These are phyloP conservation scores for Solanum aculeatissimum DNA, from an alignment of 305 asterid species.

Conservation along the genomic window DNA sequence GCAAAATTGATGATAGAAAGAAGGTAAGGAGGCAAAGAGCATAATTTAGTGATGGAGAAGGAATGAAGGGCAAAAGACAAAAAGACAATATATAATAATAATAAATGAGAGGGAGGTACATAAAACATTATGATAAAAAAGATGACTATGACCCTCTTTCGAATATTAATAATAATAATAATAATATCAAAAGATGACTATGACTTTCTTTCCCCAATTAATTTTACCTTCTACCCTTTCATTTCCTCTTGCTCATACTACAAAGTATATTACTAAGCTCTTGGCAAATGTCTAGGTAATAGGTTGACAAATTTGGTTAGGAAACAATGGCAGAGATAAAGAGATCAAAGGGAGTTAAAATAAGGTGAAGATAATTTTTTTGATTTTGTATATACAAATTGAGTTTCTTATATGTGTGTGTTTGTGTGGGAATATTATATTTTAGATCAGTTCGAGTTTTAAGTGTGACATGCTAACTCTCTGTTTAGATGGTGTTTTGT, in stretches of 20 bases:
- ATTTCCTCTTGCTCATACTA: not conserved
- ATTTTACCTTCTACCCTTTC: constrained; percentile 12
- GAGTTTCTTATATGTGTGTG: not conserved
- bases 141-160: constrained; percentile 50
- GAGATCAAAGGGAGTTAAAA: not conserved
- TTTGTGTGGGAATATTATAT: no score
- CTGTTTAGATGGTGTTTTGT: no score
- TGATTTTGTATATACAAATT: not conserved
- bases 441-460: not conserved
- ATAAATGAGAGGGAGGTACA: constrained; percentile 48
- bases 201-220: constrained; percentile 4
- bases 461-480: not conserved
- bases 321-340: not conserved
- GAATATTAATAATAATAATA: constrained; percentile 8
- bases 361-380: not conserved
- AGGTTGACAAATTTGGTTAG: not conserved
- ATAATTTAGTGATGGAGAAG: constrained; percentile 42
- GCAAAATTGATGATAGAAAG: not conserved
- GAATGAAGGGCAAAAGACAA: constrained; percentile 72
- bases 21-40: constrained; percentile 37
- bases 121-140: constrained; percentile 29
- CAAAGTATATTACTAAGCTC: not conserved
- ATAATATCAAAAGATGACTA: constrained; percentile 11
- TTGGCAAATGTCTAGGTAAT: not conserved
- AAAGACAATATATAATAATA: constrained; percentile 12